Base-by-base conservation (phyloP, 2,329 filamentous ascomycete genomes). In the Sclerotinia borealis region DNA sequence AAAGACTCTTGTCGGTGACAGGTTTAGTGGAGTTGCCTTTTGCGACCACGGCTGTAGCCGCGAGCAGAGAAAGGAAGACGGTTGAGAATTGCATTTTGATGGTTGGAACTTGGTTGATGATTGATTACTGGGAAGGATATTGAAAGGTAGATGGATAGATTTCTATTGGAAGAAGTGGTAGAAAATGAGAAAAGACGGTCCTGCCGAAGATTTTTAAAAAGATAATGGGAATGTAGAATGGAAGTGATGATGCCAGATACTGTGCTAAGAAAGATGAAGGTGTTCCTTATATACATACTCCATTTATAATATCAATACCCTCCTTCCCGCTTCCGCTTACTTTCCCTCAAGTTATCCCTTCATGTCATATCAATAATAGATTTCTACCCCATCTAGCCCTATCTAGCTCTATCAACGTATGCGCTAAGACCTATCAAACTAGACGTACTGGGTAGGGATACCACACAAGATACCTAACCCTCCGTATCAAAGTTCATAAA, bases 1-100 rank as follows among this genome's bases (percentile, higher is more conserved):
- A 78, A 64, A 75, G 70, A 22, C 69, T 67, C 67, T 73, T 71
- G 52, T 71, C 68, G 59, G 65, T 72, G 58, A 68, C 62, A 10
- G 70, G 72, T 59, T 71, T 74, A 65, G 68, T 66, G 51, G 63
- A 68, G 36, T 72, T 70, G 63, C 69, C 72, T 66, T 74, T 72
- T 63, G 76, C 76, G 10, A 60, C 62, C 5, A 69, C 68, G 15
- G 68, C 63, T 19, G 68, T 66, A 27, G 67, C 49, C 54, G 70
- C 64, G n/a, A 72, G 48, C n/a, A 70, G 58, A 22, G 70, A 64
- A 45, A 71, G n/a, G 60, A 72, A 64, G 59, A 72, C 17, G 64
- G 48, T 66, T 37, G 65, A 56, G 67, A 72, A 63, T 60, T 70
- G 39, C 52, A 52, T 47, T 22, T 66, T 72, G 63, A 61, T 61